Evolutionary conservation across 2,329 filamentous ascomycete species (phyloP).

Genomic region (Venturiaceae sp.): DNA sequence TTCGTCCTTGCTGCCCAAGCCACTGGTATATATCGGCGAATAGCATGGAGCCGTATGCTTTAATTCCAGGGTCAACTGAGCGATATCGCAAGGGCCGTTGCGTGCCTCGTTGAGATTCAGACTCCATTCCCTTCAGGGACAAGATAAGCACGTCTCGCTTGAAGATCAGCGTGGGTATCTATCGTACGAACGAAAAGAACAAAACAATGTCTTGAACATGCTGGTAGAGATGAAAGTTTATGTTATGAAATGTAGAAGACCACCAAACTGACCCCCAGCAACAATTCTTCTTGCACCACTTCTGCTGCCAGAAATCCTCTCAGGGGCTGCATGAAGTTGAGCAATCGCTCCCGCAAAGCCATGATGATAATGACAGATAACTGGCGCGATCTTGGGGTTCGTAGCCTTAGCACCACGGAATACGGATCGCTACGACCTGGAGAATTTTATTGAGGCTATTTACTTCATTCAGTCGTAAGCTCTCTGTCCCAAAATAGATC

Average conservation of each 20-base stretch:
- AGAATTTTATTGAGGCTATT: background rate
- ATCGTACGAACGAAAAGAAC: background rate
- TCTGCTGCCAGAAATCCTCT: background rate
- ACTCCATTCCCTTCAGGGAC: background rate
- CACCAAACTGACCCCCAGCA: too few relatives aligned
- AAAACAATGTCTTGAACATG: background rate
- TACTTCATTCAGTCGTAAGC: background rate
- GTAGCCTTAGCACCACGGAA: background rate
- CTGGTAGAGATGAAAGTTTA: background rate
- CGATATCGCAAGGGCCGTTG: background rate
- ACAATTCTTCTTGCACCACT: background rate
- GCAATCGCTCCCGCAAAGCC: background rate
- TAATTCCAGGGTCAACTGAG: background rate
- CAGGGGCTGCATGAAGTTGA: too few relatives aligned
- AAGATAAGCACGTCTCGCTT: background rate
- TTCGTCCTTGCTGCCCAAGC: background rate
- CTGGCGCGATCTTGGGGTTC: background rate
- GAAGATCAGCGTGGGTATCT: background rate
- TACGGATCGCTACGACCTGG: background rate
- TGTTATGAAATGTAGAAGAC: background rate
- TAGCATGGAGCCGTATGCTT: too few relatives aligned
- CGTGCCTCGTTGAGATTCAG: background rate
- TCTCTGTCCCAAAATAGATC: background rate
- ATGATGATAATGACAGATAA: background rate
- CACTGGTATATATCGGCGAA: background rate